These are phyloP conservation scores for Grigorovia humatica DNA, from an alignment of 805 yeast species.

Conservation along the genomic window DNA sequence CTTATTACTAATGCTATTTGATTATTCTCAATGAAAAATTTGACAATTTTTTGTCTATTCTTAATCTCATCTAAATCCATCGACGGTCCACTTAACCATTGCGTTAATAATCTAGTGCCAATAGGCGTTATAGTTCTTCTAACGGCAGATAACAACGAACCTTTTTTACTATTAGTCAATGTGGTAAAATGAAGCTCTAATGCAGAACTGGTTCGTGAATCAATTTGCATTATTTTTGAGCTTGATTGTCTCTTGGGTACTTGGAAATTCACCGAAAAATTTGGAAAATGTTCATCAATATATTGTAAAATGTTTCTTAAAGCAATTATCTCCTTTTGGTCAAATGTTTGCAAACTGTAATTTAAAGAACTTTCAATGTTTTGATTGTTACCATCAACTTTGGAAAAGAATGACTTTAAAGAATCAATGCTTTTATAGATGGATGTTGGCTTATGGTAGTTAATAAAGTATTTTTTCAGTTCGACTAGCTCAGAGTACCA, in stretches of 20 bases:
- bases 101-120: constrained; percentile 68
- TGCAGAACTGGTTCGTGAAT: constrained; percentile 66
- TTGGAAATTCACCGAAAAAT: constrained; percentile 48
- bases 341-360: constrained; percentile 22
- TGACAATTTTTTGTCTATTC: constrained; percentile 45
- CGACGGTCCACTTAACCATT: constrained; percentile 78
- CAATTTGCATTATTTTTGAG: constrained; percentile 58
- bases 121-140: constrained; percentile 68
- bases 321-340: constrained; percentile 45
- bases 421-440: constrained; percentile 31
- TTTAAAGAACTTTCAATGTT: constrained; percentile 19
- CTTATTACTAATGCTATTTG: constrained; percentile 27
- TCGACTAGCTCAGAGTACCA: constrained; percentile 54
- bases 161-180: constrained; percentile 46
- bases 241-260: constrained; percentile 52
- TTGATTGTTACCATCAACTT: constrained; percentile 10
- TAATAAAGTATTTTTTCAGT: constrained; percentile 46
- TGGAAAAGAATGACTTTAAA: constrained; percentile 32
- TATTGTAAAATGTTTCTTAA: constrained; percentile 58
- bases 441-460: constrained; percentile 39
- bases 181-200: constrained; percentile 58
- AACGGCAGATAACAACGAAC: constrained; percentile 62
- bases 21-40: constrained; percentile 29
- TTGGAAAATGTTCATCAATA: constrained; percentile 64
- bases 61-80: constrained; percentile 46